These are phyloP conservation scores for Cucurbita maxima DNA, from an alignment of 306 rosid genomes.

Conservation along the genomic window DNA sequence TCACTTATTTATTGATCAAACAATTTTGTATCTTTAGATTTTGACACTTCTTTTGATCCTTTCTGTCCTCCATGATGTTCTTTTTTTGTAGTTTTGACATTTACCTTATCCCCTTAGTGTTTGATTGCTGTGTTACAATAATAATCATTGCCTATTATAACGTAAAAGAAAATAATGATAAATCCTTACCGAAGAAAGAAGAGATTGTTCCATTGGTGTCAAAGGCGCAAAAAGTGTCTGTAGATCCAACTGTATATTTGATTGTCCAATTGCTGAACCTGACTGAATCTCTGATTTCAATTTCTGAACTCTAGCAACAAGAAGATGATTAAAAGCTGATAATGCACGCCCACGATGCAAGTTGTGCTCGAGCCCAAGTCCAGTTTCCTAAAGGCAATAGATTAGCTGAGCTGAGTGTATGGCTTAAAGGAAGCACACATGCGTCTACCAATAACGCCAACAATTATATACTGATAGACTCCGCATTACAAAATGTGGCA, in stretches of 20 bases:
- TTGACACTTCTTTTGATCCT: neutral
- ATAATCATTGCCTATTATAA: neutral
- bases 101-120: neutral
- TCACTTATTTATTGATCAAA: neutral
- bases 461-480: neutral
- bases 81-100: neutral
- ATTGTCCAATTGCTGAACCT: constrained; percentile 36
- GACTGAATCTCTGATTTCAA: constrained; percentile 48
- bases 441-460: constrained; percentile 9
- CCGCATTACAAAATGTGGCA: neutral
- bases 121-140: neutral
- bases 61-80: neutral
- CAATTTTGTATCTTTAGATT: neutral
- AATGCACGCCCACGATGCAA: constrained; percentile 87
- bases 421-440: neutral
- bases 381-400: constrained; percentile 51
- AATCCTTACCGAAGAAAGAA: constrained; percentile 64
- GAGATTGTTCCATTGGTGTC: constrained; percentile 49
- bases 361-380: constrained; percentile 81
- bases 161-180: neutral
- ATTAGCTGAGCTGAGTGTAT: constrained; percentile 5
- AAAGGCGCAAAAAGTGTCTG: constrained; percentile 72
- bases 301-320: constrained; percentile 53
- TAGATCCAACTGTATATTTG: constrained; percentile 66
- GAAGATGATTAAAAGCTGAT: constrained; percentile 76